phyloP scores from a whole-genome alignment of 306 rosid species.

The Quercus agrifolia region DNA sequence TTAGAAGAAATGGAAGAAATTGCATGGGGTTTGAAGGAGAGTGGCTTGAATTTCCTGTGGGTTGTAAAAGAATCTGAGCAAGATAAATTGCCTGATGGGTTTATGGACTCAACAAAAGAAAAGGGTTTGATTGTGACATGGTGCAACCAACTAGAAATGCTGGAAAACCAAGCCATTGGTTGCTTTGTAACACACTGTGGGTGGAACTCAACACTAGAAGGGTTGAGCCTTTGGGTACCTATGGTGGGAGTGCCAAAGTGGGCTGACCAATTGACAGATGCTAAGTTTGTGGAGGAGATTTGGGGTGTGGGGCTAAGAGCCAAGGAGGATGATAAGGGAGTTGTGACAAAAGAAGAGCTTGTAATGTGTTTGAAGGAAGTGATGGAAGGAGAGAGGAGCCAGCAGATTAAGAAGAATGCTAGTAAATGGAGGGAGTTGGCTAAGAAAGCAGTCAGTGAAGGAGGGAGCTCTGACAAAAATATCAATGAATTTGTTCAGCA shows the following conservation, averaged over 20 bases:
- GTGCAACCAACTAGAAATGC: conserved; percentile 61
- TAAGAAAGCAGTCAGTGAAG: conserved; percentile 42
- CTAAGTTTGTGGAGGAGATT: conserved; percentile 51
- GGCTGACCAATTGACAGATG: conserved; percentile 64
- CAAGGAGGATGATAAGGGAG: conserved; percentile 50
- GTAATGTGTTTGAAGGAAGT: conserved; percentile 42
- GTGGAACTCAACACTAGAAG: conserved; percentile 71
- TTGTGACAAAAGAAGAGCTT: conserved; percentile 49
- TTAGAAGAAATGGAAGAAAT: conserved; percentile 33
- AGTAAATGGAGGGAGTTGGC: conserved; percentile 44
- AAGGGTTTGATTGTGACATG: conserved; percentile 41
- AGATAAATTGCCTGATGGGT: conserved; percentile 32
- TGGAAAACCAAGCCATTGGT: conserved; percentile 46
- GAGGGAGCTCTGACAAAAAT: conserved; percentile 43
- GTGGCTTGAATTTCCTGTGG: conserved; percentile 40
- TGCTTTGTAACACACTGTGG: conserved; percentile 69
- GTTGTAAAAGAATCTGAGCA: conserved; percentile 43
- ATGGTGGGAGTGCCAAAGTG: conserved; percentile 65
- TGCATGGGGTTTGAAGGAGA: conserved; percentile 36
- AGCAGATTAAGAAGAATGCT: conserved; percentile 37
- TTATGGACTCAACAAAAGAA: conserved; percentile 21
- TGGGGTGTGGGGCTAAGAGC: conserved; percentile 64
- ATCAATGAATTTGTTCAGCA: conserved; percentile 38
- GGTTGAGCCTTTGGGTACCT: conserved; percentile 58
- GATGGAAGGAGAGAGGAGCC: conserved; percentile 46